phyloP scores from a whole-genome alignment of 192 early-diverging fungal genomes.

The Coemansia sp. region DNA sequence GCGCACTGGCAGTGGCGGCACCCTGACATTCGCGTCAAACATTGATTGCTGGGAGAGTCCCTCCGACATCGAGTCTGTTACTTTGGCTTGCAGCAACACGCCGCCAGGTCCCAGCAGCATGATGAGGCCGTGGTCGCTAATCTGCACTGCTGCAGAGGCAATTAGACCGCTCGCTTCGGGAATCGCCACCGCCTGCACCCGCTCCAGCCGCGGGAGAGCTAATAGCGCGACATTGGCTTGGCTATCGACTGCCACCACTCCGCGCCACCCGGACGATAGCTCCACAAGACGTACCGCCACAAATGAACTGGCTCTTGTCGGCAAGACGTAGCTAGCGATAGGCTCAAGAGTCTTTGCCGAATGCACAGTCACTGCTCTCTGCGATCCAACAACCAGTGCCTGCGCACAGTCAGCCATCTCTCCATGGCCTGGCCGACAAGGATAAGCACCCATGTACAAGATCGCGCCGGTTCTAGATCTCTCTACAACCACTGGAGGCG shows the following conservation, averaged over 20 bases:
- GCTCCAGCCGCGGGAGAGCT: conserved; percentile 18
- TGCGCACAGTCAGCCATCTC: not conserved
- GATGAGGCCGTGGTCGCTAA: conserved; percentile 23
- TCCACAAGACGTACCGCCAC: conserved; percentile 19
- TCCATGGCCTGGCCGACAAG: not conserved
- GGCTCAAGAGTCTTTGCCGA: conserved; percentile 7
- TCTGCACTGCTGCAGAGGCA: conserved; percentile 1
- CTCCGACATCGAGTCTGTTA: not conserved
- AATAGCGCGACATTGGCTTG: conserved; percentile 16
- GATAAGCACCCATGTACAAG: not conserved
- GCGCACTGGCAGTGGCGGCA: conserved; percentile 32
- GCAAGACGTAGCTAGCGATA: conserved; percentile 8
- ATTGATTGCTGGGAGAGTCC: not conserved
- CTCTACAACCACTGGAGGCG: conserved; percentile 10
- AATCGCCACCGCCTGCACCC: not conserved
- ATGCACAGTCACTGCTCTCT: conserved; percentile 9
- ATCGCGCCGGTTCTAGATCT: not conserved
- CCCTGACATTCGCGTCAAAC: conserved; percentile 15
- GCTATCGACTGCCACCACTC: conserved; percentile 27
- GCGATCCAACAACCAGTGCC: conserved; percentile 16
- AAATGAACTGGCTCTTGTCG: conserved; percentile 2
- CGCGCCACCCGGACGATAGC: conserved; percentile 24
- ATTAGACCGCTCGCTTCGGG: not conserved
- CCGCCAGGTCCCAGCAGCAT: conserved; percentile 19
- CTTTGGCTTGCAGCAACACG: conserved; percentile 16